A percentile compares a stretch with the other conserved stretches of the same genome.
These are phyloP conservation scores for Melaleuca quinquenervia DNA, from an alignment of 345 rosid species.

Conservation along the genomic window DNA sequence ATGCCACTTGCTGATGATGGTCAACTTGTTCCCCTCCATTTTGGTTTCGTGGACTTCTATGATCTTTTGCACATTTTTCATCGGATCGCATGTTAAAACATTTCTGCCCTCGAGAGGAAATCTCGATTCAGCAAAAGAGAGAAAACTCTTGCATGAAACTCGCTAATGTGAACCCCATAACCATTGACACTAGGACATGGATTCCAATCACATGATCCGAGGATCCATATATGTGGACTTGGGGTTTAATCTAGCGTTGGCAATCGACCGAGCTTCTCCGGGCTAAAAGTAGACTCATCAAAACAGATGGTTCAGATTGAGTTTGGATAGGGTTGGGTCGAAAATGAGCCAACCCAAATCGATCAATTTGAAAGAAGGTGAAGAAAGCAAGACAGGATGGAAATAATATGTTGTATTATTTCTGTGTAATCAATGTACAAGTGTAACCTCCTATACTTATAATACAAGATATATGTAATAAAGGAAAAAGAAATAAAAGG, in stretches of 20 bases:
- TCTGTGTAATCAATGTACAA: too few relatives aligned
- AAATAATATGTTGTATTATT: too few relatives aligned
- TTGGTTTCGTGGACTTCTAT: background rate
- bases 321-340: background rate
- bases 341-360: background rate
- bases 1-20: background rate
- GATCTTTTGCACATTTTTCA: background rate
- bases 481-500: too few relatives aligned
- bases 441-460: too few relatives aligned
- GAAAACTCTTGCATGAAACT: background rate
- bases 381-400: too few relatives aligned
- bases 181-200: background rate
- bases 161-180: background rate
- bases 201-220: background rate
- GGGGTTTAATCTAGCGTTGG: background rate
- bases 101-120: background rate
- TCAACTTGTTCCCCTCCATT: background rate
- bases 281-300: background rate
- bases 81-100: background rate
- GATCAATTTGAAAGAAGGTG: too few relatives aligned
- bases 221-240: background rate
- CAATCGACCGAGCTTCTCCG: background rate
- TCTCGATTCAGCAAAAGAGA: background rate
- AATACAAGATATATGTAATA: too few relatives aligned
- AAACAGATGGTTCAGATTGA: fast-evolving